phyloP scores from a whole-genome alignment of 192 early-diverging fungal genomes.

The Dissophora ornata region DNA sequence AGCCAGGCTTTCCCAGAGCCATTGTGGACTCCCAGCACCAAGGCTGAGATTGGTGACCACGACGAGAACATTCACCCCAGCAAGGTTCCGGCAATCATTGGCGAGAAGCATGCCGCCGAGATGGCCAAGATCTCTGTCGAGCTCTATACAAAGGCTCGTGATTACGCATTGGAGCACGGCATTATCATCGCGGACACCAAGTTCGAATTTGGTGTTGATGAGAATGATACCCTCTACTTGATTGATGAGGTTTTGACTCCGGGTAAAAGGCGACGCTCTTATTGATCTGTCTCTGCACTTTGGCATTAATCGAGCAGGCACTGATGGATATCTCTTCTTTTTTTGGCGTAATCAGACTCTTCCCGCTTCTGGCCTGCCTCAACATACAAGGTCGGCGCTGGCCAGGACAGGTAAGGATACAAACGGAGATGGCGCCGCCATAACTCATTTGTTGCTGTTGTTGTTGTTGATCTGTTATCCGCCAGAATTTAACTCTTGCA shows the following conservation, averaged over 20 bases:
- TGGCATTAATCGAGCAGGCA: neutral
- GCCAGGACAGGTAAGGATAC: constrained; percentile 70
- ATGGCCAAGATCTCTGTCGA: constrained; percentile 79
- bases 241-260: constrained; percentile 98
- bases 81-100: constrained; percentile 88
- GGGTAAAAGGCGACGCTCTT: no score
- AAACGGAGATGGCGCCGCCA: neutral
- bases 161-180: constrained; percentile 83
- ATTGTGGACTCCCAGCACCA: constrained; percentile 97
- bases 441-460: neutral
- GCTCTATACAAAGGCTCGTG: constrained; percentile 88
- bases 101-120: constrained; percentile 78
- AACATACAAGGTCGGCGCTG: constrained; percentile 79
- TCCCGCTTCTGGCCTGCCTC: constrained; percentile 96
- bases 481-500: no score
- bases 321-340: constrained; percentile 4
- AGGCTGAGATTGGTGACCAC: constrained; percentile 98
- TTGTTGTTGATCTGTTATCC: neutral
- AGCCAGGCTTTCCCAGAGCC: constrained; percentile 84
- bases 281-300: neutral
- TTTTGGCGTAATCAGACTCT: constrained; percentile 70
- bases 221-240: constrained; percentile 81
- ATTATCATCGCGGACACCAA: constrained; percentile 99
- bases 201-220: constrained; percentile 98
- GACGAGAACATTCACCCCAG: constrained; percentile 98